Conservation (phyloP, 306 rosid genomes). For the Cicer bijugum region DNA sequence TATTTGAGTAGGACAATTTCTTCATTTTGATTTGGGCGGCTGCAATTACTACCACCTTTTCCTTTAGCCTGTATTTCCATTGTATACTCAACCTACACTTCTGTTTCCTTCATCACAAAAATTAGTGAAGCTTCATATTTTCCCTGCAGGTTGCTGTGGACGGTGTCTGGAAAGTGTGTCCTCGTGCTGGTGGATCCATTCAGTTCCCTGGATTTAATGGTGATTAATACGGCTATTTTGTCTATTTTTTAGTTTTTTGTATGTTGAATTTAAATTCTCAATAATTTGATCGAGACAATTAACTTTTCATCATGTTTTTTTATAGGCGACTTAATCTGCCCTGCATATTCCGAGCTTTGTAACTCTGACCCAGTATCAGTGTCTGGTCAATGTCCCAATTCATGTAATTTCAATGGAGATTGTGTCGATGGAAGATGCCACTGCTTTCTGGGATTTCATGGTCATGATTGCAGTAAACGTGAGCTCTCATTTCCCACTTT, state of each 20-base stretch:
- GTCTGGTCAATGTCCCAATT: slow-evolving; percentile 70
- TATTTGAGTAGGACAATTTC: slow-evolving; percentile 29
- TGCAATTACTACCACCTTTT: slow-evolving; percentile 20
- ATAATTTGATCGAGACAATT: slow-evolving; percentile 27
- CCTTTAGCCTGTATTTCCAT: slow-evolving; percentile 13
- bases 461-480: slow-evolving; percentile 85
- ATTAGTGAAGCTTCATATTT: slow-evolving; percentile 32
- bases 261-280: not conserved
- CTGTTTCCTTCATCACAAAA: slow-evolving; percentile 21
- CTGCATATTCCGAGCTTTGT: slow-evolving; percentile 86
- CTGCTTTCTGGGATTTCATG: slow-evolving; percentile 84
- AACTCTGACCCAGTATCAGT: slow-evolving; percentile 53
- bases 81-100: slow-evolving; percentile 7
- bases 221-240: slow-evolving; percentile 39
- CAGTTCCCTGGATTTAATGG: slow-evolving; percentile 90
- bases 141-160: slow-evolving; percentile 84
- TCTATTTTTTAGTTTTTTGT: not conserved
- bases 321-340: slow-evolving; percentile 86
- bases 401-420: slow-evolving; percentile 89
- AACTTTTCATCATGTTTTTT: slow-evolving; percentile 32
- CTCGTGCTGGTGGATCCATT: slow-evolving; percentile 83
- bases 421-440: slow-evolving; percentile 89
- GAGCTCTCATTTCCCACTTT: slow-evolving; percentile 51
- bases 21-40: slow-evolving; percentile 30
- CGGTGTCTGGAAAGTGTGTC: slow-evolving; percentile 86